phyloP scores from a whole-genome alignment of 345 rosid genomes.

The Brassica nigra region DNA sequence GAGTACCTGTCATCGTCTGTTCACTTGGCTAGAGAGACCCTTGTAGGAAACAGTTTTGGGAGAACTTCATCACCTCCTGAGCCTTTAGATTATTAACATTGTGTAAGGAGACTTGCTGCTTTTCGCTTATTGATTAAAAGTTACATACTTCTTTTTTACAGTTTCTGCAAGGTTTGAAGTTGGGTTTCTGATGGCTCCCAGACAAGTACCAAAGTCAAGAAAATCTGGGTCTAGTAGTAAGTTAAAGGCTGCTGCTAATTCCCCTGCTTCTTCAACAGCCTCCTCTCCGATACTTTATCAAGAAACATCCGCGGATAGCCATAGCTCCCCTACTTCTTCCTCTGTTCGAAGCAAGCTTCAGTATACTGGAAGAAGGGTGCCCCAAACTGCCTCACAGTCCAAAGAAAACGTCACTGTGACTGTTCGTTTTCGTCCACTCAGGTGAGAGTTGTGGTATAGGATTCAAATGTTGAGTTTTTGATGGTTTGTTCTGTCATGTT shows the following conservation, averaged over 20 bases:
- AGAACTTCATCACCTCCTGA: not conserved
- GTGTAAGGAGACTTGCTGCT: not conserved
- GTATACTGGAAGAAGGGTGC: conserved; percentile 16
- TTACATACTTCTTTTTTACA: conserved; percentile 8
- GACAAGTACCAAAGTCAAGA: conserved; percentile 56
- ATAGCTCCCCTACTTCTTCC: conserved; percentile 85
- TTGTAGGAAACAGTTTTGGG: not conserved
- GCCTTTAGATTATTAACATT: not conserved
- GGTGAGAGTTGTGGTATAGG: conserved; percentile 45
- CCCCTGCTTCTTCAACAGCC: conserved; percentile 70
- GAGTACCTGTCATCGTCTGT: not conserved
- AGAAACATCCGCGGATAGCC: conserved; percentile 73
- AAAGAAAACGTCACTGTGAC: conserved; percentile 93
- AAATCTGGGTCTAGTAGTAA: conserved; percentile 42
- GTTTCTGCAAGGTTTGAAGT: conserved; percentile 31
- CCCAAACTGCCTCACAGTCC: conserved; percentile 50
- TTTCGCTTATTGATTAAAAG: not conserved
- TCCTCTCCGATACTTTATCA: conserved; percentile 63
- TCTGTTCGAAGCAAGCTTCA: conserved; percentile 70
- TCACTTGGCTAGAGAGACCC: not conserved
- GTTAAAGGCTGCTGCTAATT: conserved; percentile 56
- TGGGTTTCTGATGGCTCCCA: conserved; percentile 65
- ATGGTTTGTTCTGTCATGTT: conserved; percentile 22
- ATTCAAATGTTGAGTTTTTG: not conserved
- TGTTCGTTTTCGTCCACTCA: conserved; percentile 92